Evolutionary conservation across 2,329 filamentous ascomycete species (phyloP), one percentile per base, ranked within the genome.

Genomic region (Diplodia corticola): DNA sequence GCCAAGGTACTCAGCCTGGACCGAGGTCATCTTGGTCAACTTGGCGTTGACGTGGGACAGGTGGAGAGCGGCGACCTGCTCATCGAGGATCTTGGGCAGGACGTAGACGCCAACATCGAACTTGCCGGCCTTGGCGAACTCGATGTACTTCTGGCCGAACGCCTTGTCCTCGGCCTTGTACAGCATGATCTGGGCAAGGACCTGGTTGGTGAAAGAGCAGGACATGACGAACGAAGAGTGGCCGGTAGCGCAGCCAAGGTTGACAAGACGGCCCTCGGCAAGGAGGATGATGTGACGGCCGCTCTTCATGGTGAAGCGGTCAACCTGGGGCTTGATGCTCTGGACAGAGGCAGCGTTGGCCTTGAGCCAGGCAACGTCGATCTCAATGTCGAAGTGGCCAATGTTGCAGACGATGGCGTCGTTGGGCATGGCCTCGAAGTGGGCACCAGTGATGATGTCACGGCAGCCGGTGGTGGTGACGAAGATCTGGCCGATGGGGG

Each of bases 171-270:
- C 86, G 76, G 89, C 90, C 91, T 98, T 98, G 91, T 83, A 99
- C 77, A 99, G 86, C 86, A 96, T 90, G 85, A 99, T 98, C 87
- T 99, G 95, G 73, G 95, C 95, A 80, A 99, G 92, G 76, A 98
- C 95, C 88, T 99, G 95, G 91, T 99, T 99, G 88, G 93, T 96
- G 91, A 99, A 99, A 71, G 94, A 98, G 91, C 95, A 99, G 76
- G 93, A 97, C 95, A 99, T 98, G 86, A 99, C 95, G 83, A 99
- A 99, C 63, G 94, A 98, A 73, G 93, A 97, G 91, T 99, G 95
- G 74, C 95, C 95, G 71, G 95, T 99, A 79, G 95, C 95, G 83
- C 95, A 99, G 82, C 95, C 95, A 75, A 99, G 87, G 90, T 99
- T 99, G 85, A 99, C 95, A 72, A 99, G 91, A 86, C 95, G 94